Conservation (phyloP, 208 protist genomes). For the Leishmania aethiopica region DNA sequence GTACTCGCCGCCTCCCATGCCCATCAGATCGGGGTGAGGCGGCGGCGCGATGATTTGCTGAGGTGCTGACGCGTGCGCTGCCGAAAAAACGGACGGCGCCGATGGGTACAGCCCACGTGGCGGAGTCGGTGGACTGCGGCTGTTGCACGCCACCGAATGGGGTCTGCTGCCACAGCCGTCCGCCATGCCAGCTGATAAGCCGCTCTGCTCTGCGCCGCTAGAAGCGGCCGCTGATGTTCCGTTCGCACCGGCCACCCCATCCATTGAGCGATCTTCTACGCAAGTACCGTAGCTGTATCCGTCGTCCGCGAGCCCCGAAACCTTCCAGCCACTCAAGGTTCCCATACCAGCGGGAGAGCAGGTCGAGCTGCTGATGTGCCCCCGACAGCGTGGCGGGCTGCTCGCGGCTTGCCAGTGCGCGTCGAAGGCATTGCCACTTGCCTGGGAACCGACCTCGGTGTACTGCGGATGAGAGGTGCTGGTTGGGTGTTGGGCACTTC, state of each 20-base stretch:
- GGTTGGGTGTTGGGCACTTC: not conserved
- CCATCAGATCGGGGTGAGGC: not conserved
- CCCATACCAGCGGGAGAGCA: not conserved
- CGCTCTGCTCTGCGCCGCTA: not conserved
- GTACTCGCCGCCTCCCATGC: not conserved
- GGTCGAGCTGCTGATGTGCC: not conserved
- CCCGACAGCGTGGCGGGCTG: not conserved
- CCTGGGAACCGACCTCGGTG: not conserved
- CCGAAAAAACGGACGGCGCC: not conserved
- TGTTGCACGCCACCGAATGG: not conserved
- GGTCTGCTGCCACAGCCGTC: not conserved
- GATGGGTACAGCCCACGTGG: not conserved
- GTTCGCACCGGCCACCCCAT: not conserved
- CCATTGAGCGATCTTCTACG: not conserved
- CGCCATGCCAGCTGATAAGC: not conserved
- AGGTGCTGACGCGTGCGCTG: not conserved
- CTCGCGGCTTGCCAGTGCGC: not conserved
- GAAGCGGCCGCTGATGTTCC: not conserved
- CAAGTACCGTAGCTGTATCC: not conserved
- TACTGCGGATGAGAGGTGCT: not conserved
- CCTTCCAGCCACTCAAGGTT: not conserved
- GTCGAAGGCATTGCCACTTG: not conserved
- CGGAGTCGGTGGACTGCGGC: not conserved
- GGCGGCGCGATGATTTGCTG: not conserved
- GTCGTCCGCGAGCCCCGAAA: not conserved